Evolutionary conservation across 2,329 filamentous ascomycete genomes (phyloP).

Genomic region (Cladosporium sp.): DNA sequence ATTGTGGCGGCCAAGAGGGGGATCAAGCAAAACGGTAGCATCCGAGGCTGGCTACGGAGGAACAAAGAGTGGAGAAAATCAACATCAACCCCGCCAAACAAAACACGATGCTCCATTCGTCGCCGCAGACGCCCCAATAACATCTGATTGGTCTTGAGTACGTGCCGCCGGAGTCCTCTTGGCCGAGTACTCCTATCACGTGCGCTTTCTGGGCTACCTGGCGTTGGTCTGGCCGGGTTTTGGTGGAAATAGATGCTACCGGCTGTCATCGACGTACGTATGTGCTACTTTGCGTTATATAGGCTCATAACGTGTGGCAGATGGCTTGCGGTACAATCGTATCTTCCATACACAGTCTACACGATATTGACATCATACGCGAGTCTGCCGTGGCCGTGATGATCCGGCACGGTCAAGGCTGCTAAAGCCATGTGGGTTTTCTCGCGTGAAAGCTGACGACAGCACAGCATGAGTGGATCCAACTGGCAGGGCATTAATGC

Average conservation of each 20-base stretch:
- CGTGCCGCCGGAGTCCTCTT: background rate
- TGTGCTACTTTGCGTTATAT: background rate
- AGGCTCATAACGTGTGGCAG: background rate
- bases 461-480: background rate
- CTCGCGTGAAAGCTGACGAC: slow-evolving; percentile 6
- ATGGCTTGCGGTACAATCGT: no score
- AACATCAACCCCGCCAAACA: background rate
- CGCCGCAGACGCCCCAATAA: background rate
- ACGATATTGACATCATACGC: no score
- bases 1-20: background rate
- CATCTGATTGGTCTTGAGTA: background rate
- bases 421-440: background rate
- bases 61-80: background rate
- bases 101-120: background rate
- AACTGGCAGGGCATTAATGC: background rate
- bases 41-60: background rate
- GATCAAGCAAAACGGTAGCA: background rate
- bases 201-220: no score
- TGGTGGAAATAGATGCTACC: no score
- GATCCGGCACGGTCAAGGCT: background rate
- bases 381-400: background rate
- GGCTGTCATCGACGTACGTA: background rate
- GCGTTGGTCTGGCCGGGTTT: no score
- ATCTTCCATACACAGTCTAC: no score
- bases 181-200: background rate